Percentiles rank a stretch among this genome's conserved stretches.
These are phyloP conservation scores for Phytophthora sojae DNA, from an alignment of 352 stramenopile genomes.

Conservation along the genomic window DNA sequence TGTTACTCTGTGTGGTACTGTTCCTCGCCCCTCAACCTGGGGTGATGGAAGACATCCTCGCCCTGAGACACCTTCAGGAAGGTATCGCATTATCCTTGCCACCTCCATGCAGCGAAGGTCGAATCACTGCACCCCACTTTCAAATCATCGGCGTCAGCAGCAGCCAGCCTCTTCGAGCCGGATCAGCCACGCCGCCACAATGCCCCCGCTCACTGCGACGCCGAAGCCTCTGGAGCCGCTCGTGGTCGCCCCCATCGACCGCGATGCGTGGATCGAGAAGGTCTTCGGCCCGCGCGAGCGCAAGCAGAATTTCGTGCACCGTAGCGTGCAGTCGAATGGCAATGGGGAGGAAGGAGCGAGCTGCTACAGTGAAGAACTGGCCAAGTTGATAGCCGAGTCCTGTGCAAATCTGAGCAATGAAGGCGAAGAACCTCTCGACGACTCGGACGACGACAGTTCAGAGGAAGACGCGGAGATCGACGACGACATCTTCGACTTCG, in stretches of 20 bases:
- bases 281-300: constrained; percentile 14
- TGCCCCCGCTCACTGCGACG: constrained; percentile 24
- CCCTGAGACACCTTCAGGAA: constrained; percentile 14
- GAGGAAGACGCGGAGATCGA: not conserved
- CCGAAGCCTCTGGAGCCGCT: constrained; percentile 19
- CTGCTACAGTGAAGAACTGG: constrained; percentile 25
- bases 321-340: no score
- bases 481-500: no score
- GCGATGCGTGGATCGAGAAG: constrained; percentile 27
- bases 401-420: constrained; percentile 21
- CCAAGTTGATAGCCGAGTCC: constrained; percentile 24
- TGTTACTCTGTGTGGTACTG: constrained; percentile 2
- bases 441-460: constrained; percentile 22
- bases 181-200: not conserved
- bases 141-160: constrained; percentile 12
- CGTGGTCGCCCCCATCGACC: not conserved
- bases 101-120: constrained; percentile 15
- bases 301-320: not conserved
- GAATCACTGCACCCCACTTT: constrained; percentile 26
- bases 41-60: constrained; percentile 1
- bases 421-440: constrained; percentile 5
- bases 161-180: not conserved
- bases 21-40: constrained; percentile 19
- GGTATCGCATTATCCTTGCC: not conserved
- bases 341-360: not conserved